Evolutionary conservation across 441 rosid genomes (phyloP).

Genomic region (Erodium chrysanthum): DNA sequence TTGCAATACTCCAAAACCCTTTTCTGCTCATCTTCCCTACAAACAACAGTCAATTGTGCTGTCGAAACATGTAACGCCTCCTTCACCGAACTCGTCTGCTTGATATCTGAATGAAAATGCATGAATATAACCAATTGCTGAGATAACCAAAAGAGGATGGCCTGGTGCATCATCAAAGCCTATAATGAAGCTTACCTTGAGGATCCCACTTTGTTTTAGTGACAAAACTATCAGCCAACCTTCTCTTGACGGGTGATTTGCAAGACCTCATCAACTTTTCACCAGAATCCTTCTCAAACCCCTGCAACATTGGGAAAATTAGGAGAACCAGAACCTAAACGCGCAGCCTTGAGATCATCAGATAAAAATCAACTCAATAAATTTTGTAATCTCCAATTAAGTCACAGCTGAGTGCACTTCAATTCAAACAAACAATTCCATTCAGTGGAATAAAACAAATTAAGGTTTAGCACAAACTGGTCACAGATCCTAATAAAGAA

Average conservation of each 20-base stretch:
- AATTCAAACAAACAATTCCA: background rate
- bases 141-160: background rate
- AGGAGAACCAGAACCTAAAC: background rate
- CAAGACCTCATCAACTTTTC: constrained; percentile 4
- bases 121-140: background rate
- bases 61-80: constrained; percentile 21
- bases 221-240: constrained; percentile 1
- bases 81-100: constrained; percentile 18
- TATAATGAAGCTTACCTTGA: constrained; percentile 10
- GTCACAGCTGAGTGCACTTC: background rate
- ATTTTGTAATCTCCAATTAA: background rate
- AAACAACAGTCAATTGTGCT: constrained; percentile 10
- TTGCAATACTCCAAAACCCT: constrained; percentile 20
- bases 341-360: background rate
- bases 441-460: background rate
- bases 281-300: constrained; percentile 1
- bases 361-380: background rate
- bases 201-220: constrained; percentile 15
- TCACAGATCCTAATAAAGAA: background rate
- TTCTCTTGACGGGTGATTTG: constrained; percentile 6
- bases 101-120: constrained; percentile 13
- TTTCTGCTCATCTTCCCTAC: constrained; percentile 20
- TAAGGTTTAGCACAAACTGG: background rate
- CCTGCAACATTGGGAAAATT: background rate
- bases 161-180: no score